A percentile compares a stretch with the other conserved stretches of the same genome.
These are phyloP conservation scores for Leccinum subgranulosum DNA, from an alignment of 768 basidiomycete genomes.

Conservation along the genomic window DNA sequence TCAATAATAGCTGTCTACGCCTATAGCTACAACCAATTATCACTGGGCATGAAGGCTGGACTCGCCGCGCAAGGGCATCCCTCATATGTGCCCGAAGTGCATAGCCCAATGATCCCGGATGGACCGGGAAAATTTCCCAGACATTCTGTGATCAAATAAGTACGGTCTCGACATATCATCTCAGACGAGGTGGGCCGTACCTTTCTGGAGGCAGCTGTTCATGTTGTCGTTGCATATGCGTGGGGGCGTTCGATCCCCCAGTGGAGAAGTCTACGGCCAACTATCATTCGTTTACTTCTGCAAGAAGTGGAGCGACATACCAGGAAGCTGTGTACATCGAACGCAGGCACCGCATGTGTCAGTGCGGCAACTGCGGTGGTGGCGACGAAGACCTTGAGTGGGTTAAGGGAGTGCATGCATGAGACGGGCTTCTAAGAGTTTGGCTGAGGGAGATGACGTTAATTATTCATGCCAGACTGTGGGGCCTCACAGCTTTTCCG, in stretches of 20 bases:
- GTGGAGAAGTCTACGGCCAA: background rate
- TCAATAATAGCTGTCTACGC: background rate
- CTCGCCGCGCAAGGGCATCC: background rate
- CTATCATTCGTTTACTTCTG: background rate
- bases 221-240: background rate
- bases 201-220: background rate
- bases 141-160: background rate
- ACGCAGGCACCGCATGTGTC: background rate
- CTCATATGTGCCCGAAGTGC: background rate
- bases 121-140: background rate
- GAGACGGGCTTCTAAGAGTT: background rate
- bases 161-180: background rate
- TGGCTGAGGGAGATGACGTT: background rate
- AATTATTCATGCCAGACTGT: no score
- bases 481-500: background rate
- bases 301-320: background rate
- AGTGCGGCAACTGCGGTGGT: background rate
- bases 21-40: background rate
- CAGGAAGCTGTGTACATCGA: background rate
- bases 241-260: background rate
- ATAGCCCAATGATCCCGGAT: background rate
- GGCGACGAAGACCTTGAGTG: background rate
- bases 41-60: background rate
- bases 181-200: background rate
- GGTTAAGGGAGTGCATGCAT: background rate